Base-by-base conservation (phyloP, 768 basidiomycete genomes). In the Phanerochaete carnosa region DNA sequence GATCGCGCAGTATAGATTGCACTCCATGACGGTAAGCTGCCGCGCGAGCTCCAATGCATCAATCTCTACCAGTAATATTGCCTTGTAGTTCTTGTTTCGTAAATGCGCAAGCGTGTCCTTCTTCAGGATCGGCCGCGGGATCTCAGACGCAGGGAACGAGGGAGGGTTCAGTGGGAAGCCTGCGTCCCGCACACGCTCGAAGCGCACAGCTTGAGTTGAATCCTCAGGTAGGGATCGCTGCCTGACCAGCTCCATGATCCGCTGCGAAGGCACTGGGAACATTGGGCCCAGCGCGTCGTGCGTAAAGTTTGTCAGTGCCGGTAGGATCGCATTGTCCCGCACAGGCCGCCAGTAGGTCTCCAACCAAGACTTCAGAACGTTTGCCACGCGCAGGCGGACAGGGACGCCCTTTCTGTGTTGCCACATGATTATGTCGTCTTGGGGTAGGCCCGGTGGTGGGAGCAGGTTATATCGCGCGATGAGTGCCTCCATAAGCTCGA, bases 11-110 rank as follows among this genome's bases (percentile, higher is more conserved):
- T 95, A 98, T 47, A 97, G 74, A 60, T 84, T 84, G 65, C 87
- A 90, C 72, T 99, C 97, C 89, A 95, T 91, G 65, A 95, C 83
- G 19, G 96, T 97, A 66, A 98, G 71, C 74, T 99, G 97, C 52
- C 97, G 83, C 8, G 94, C 94, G 46, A 98, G 80, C 73, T 99
- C 97, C 64, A 95, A 75, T 32, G 90, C 78, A 69, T 98, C 95
- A 67, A 99, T 95, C 68, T 99, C 97, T n/a, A 88, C 91, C 7
- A 96, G 79, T 22, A 79, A 73, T 53, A 95, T 85, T 1, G 79
- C 73, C 9, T 75, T 68, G 60, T 86, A 91, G 64, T 85, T 83
- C 71, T 80, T 87, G 70, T 80, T 83, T 58, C 90, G 81, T 46
- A 97, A 76, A 15, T 84, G 74, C 5, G 83, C 76, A 33, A 94